These are phyloP conservation scores for Sclerotinia minor DNA, from an alignment of 2,329 filamentous ascomycete genomes.

Conservation along the genomic window DNA sequence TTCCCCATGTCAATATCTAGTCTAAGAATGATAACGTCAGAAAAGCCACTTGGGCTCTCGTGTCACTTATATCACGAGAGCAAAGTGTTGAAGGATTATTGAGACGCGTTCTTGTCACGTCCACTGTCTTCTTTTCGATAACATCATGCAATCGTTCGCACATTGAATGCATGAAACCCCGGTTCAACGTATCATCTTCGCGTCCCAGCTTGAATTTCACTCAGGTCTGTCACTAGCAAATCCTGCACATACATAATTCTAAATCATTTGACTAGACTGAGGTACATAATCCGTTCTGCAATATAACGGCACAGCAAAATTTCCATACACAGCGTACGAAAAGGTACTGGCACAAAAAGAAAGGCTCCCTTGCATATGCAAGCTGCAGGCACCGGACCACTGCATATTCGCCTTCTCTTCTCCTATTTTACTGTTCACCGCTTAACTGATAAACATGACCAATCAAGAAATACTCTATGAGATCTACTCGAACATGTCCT, in stretches of 20 bases:
- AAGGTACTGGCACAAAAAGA: neutral
- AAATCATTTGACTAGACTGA: neutral
- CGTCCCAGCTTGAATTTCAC: neutral
- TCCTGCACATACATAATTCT: neutral
- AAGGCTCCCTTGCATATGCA: slow-evolving; percentile 21
- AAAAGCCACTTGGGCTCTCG: slow-evolving; percentile 9
- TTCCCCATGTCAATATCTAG: neutral
- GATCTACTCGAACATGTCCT: neutral
- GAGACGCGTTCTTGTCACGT: slow-evolving; percentile 17
- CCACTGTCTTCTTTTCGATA: neutral
- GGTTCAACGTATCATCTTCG: neutral
- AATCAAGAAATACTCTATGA: slow-evolving; percentile 15
- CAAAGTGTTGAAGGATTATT: slow-evolving; percentile 12
- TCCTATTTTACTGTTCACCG: slow-evolving; percentile 17
- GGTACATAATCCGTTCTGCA: slow-evolving; percentile 17
- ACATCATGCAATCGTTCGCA: slow-evolving; percentile 8
- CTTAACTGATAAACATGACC: slow-evolving; percentile 16
- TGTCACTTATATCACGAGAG: neutral
- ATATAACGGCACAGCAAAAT: slow-evolving; percentile 17
- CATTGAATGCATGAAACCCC: neutral
- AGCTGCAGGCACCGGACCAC: slow-evolving; percentile 24
- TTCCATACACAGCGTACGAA: neutral
- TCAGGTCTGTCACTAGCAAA: neutral
- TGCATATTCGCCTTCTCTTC: slow-evolving; percentile 24
- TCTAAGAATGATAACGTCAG: slow-evolving; percentile 18